These are phyloP conservation scores for Circinella umbellata DNA, from an alignment of 371 early-diverging fungal species.

Conservation along the genomic window DNA sequence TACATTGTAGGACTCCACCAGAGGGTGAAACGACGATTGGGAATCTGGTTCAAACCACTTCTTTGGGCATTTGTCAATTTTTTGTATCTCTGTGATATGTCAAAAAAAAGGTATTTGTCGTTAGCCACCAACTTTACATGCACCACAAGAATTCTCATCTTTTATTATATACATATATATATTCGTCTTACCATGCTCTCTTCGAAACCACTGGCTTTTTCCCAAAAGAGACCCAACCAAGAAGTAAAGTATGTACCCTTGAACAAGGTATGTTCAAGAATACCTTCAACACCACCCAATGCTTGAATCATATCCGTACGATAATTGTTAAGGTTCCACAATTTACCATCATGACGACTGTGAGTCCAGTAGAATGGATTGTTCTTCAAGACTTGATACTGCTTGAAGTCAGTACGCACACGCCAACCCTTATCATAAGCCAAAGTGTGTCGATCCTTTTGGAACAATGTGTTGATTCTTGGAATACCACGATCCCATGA, in stretches of 20 bases:
- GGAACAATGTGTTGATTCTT: constrained; percentile 96
- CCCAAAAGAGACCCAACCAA: constrained; percentile 99
- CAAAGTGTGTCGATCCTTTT: constrained; percentile 95
- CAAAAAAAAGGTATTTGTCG: background rate
- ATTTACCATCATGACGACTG: constrained; percentile 95
- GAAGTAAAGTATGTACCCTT: constrained; percentile 97
- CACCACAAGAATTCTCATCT: background rate
- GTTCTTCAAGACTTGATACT: constrained; percentile 93
- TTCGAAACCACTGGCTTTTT: constrained; percentile 64
- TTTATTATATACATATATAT: background rate
- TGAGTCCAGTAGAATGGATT: constrained; percentile 98
- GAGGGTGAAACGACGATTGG: constrained; percentile 99
- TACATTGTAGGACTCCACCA: constrained; percentile 99
- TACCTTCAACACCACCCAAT: constrained; percentile 98
- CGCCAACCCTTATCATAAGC: constrained; percentile 99
- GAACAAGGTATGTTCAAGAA: constrained; percentile 98
- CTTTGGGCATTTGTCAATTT: constrained; percentile 99
- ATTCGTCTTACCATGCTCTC: constrained; percentile 19
- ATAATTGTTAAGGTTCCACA: constrained; percentile 97
- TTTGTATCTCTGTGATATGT: constrained; percentile 71
- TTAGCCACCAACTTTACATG: background rate
- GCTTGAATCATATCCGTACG: constrained; percentile 99
- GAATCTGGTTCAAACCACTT: constrained; percentile 98
- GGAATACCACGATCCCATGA: constrained; percentile 99
- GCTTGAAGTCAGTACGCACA: constrained; percentile 96